Conservation (phyloP, 257 asterid species). For the Nicotiana obtusifolia region DNA sequence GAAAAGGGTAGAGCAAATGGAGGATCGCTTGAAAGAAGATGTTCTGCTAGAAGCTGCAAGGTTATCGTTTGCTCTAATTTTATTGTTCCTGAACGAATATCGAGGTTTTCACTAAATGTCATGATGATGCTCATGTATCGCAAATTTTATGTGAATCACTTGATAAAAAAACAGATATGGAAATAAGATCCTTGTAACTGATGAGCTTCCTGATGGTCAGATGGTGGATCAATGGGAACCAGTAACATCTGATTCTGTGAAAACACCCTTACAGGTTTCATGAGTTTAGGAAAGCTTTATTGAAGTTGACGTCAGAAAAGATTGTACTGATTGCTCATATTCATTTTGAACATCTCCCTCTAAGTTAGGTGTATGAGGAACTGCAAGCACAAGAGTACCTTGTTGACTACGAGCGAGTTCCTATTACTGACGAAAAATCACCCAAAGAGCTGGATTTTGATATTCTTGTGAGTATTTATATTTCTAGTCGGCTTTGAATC, state of each 20-base stretch:
- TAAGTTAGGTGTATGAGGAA: slow-evolving; percentile 79
- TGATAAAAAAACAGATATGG: slow-evolving; percentile 65
- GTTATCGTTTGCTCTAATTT: slow-evolving; percentile 23
- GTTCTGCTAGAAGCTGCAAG: slow-evolving; percentile 83
- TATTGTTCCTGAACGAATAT: not conserved
- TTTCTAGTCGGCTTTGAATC: slow-evolving; percentile 11
- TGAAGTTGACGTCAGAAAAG: not conserved
- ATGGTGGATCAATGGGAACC: slow-evolving; percentile 99
- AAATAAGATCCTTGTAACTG: slow-evolving; percentile 95
- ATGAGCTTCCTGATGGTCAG: slow-evolving; percentile 98
- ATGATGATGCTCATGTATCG: not conserved
- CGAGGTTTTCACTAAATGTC: not conserved
- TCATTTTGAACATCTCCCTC: slow-evolving; percentile 20
- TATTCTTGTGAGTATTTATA: slow-evolving; percentile 58
- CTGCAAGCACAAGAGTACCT: slow-evolving; percentile 67
- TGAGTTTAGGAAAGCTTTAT: not conserved
- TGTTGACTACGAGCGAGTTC: slow-evolving; percentile 93
- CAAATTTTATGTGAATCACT: slow-evolving; percentile 18
- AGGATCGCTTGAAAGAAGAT: slow-evolving; percentile 92
- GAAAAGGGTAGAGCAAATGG: slow-evolving; percentile 97
- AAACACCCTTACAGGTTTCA: slow-evolving; percentile 88
- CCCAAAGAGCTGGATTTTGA: slow-evolving; percentile 98
- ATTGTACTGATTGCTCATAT: slow-evolving; percentile 7
- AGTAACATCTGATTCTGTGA: slow-evolving; percentile 66
- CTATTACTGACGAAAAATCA: slow-evolving; percentile 90